These are phyloP conservation scores for Chaetomiaceae sp. DNA, from an alignment of 2,329 filamentous ascomycete species.

Conservation along the genomic window DNA sequence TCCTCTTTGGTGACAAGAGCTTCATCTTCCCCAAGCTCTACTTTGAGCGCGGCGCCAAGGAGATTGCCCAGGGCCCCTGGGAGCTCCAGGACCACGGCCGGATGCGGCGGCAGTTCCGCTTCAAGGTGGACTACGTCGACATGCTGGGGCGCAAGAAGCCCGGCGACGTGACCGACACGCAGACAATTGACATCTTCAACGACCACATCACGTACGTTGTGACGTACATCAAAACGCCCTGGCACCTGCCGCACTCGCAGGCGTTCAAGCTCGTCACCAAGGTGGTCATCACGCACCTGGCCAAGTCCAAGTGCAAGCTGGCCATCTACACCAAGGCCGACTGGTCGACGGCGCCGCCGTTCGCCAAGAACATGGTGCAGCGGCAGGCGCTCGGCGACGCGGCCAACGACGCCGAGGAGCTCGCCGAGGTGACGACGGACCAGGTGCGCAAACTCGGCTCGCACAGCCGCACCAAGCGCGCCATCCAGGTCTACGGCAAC, in stretches of 20 bases:
- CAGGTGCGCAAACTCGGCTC: slow-evolving; percentile 71
- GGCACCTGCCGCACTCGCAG: slow-evolving; percentile 79
- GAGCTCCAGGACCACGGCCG: slow-evolving; percentile 61
- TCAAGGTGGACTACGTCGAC: slow-evolving; percentile 65
- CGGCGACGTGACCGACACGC: slow-evolving; percentile 69
- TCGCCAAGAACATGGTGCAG: slow-evolving; percentile 59
- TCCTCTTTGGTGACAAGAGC: slow-evolving; percentile 94
- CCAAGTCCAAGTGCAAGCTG: slow-evolving; percentile 89
- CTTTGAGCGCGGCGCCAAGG: slow-evolving; percentile 71
- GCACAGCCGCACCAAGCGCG: slow-evolving; percentile 69
- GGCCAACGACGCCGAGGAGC: slow-evolving; percentile 64
- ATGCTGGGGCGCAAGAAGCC: slow-evolving; percentile 58
- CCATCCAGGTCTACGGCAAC: slow-evolving; percentile 73
- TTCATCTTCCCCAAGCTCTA: slow-evolving; percentile 90
- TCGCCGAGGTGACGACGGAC: slow-evolving; percentile 71
- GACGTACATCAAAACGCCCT: slow-evolving; percentile 58
- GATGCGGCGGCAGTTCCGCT: slow-evolving; percentile 74
- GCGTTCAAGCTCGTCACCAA: slow-evolving; percentile 82
- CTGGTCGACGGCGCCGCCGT: slow-evolving; percentile 66
- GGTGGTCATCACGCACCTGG: slow-evolving; percentile 87
- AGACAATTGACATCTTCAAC: slow-evolving; percentile 77
- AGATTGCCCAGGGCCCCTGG: slow-evolving; percentile 87
- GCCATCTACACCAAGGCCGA: slow-evolving; percentile 83
- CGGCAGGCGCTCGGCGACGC: slow-evolving; percentile 72
- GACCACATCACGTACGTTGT: slow-evolving; percentile 69